Percentiles rank a stretch among this genome's conserved stretches.
Conservation (phyloP, 2,329 filamentous ascomycete species). For the Ophiostoma novo-ulmi region DNA sequence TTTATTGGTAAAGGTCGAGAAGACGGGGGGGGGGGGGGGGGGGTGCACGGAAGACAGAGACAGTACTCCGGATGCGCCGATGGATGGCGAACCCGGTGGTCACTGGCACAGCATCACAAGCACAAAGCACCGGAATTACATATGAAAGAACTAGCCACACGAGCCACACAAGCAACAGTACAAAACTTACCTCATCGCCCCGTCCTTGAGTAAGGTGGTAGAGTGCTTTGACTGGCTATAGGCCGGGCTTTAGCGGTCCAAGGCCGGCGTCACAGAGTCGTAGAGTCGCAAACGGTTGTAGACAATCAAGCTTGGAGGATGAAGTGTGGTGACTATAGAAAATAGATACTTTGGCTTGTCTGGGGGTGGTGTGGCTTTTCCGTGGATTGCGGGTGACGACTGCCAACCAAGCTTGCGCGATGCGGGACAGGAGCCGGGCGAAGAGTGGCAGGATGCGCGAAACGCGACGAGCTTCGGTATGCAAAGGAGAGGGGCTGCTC, state of each 20-base stretch:
- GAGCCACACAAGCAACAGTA: background rate
- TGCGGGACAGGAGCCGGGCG: background rate
- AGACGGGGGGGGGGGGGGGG: background rate
- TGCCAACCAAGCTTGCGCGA: background rate
- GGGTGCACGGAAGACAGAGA: background rate
- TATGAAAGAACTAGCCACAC: background rate
- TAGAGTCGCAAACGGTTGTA: background rate
- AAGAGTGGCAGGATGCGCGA: background rate
- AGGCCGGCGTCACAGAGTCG: background rate
- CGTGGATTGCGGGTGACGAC: background rate
- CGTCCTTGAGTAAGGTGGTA: background rate
- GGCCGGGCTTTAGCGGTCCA: conserved; percentile 5
- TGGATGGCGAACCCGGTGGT: background rate
- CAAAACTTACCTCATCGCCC: conserved; percentile 5
- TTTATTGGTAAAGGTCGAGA: background rate
- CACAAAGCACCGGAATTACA: background rate
- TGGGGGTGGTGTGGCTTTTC: background rate
- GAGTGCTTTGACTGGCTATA: conserved; percentile 4
- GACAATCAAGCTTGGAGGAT: background rate
- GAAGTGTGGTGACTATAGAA: background rate
- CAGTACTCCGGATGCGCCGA: conserved; percentile 12
- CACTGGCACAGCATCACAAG: conserved; percentile 1
- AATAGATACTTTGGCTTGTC: background rate
- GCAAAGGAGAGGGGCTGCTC: conserved; percentile 2
- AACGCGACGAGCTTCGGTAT: conserved; percentile 9